Evolutionary conservation across 1,284 basidiomycete genomes (phyloP).

Genomic region (Mixia osmundae): DNA sequence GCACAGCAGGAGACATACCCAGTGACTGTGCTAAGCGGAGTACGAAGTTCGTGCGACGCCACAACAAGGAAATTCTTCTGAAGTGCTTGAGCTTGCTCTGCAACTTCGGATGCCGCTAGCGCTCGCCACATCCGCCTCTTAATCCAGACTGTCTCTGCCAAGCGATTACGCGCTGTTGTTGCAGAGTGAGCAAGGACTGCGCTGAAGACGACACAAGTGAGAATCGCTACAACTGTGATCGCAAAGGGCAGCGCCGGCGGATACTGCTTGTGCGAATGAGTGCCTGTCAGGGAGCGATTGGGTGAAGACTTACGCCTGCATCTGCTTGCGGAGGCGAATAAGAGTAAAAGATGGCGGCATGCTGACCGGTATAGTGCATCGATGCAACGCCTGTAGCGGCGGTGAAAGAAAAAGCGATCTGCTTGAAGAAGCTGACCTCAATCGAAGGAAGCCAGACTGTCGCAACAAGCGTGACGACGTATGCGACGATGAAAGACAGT

Average conservation of each 20-base stretch:
- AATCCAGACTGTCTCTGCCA: conserved; percentile 1
- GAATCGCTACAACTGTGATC: not conserved
- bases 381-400: conserved; percentile 2
- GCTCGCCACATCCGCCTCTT: conserved; percentile 2
- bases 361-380: conserved; percentile 2
- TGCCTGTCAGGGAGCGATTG: no score
- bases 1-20: no score
- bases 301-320: no score
- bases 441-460: not conserved
- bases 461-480: not conserved
- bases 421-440: conserved; percentile 1
- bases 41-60: conserved; percentile 2
- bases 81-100: not conserved
- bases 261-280: no score
- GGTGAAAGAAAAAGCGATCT: conserved; percentile 1
- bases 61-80: not conserved
- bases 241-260: not conserved
- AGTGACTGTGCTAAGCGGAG: conserved; percentile 1
- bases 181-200: not conserved
- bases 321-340: not conserved
- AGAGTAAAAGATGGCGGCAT: not conserved
- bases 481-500: not conserved
- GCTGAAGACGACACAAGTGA: conserved; percentile 2
- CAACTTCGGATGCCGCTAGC: conserved; percentile 2
- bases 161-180: not conserved